Base-by-base conservation (phyloP, 345 rosid species). In the Eutrema yunnanense region DNA sequence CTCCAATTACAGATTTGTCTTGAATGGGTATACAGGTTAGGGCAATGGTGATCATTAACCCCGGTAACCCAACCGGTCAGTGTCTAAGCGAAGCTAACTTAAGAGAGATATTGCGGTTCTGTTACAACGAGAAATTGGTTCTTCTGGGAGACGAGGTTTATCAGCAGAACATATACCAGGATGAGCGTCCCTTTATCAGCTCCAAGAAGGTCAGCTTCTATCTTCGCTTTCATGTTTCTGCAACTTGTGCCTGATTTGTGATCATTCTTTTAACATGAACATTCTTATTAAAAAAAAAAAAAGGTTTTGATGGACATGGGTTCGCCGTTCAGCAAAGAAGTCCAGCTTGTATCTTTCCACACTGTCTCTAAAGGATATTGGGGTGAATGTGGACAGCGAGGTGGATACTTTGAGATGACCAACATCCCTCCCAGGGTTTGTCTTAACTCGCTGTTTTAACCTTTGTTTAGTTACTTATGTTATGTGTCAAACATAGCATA, bases 31-130 rank as follows among this genome's bases (percentile, higher is more conserved):
- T 81, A 68, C 86, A 95, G 99, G 90, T 90, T 53, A 85, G 86
- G 82, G 99, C 99, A 41, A 92, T 95, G 99, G 99, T 95, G 69
- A 92, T 95, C 71, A 95, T 95, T 58, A 95, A 95, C 85, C 99
- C 99, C 3, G 99, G 97, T n/a, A 95, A 95, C 79, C 99, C 99
- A 38, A 95, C 99, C 36, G 99, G 99, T n/a, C 93, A 87, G 80
- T 95, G 99, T 76, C 90, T 95, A 43, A 95, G 99, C 63, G 92
- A 76, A 86, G 85, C 95, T 68, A 95, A 95, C 78, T 77, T 95
- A 60, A 85, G 84, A 81, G 97, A 92, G 84, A 92, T 92, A 69
- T 64, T 95, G 78, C 75, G 14, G 66, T 95, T 83, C 79, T 95
- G 99, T 82, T 79, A 84, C 67, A 86, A 80, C 65, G 99, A 95